Evolutionary conservation across 495 filamentous ascomycete genomes (phyloP), one percentile per base, ranked within the genome.

Genomic region (Aspergillus panamensis): DNA sequence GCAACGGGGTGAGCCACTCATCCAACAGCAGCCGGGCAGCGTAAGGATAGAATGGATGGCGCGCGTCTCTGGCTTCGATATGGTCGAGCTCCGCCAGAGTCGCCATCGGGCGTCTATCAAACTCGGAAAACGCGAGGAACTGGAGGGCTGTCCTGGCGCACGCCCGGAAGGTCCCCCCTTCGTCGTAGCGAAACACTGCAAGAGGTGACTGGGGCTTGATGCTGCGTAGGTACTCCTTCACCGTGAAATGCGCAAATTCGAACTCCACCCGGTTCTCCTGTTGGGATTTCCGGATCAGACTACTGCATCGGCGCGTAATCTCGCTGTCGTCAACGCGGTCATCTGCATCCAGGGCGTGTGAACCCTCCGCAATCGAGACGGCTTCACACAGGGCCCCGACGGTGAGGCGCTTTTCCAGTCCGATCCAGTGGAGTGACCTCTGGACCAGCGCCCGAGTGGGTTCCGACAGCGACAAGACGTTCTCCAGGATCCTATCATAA

Each of bases 171-270:
- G 33, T 8, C 13, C 13, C 8, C 33, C 33, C 8, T 35, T 35
- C 33, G 33, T 1, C 33, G 33, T 35, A 35, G 8, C 33, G 33
- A 35, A 35, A 35, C 33, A 13, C 13, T 8, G 33, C 33, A 1
- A 35, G 33, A 8, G 33, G 33, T 8, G 33, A 35, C 13, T 35
- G 33, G 1, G 33, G 33, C 1, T 3, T 13, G 33, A 35, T 35
- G 13, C 13, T 35, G 8, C 33, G 33, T 13, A 52, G 50, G 14
- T 35, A 52, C 19, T 52, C 50, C 3, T 35, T 12, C 8, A 52
- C 50, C 2, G 50, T 52, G 16, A 52, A 52, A 19, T 52, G 50
- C 2, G 50, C 31, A 39, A 52, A 40, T n/a, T 52, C 50, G 39
- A 52, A 52, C 31, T 40, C 33, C 33, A n/a, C n/a, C n/a, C n/a